phyloP scores from a whole-genome alignment of 148 eudicot genomes.

The Fagopyrum esculentum region DNA sequence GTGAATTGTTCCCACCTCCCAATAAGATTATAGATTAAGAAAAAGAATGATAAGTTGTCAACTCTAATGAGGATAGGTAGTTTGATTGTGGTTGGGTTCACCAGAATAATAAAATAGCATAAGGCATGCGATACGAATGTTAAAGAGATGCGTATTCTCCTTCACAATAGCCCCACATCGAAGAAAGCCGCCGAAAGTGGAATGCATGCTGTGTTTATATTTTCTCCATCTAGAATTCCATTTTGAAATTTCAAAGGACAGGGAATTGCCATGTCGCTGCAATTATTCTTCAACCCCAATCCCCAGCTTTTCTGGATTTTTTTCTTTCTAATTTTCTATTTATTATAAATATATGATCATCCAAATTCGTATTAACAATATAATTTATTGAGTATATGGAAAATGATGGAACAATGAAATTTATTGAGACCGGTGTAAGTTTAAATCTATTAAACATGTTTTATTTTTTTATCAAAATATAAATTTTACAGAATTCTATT shows the following conservation, averaged over 20 bases:
- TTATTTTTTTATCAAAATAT: too few species aligned
- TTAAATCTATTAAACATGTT: too few species aligned
- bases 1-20: too few species aligned
- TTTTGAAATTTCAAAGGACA: not conserved
- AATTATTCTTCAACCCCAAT: not conserved
- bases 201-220: not conserved
- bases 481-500: too few species aligned
- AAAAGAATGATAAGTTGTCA: not conserved
- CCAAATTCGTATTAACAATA: too few species aligned
- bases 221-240: not conserved
- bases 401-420: too few species aligned
- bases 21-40: too few species aligned
- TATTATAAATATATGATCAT: too few species aligned
- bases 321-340: too few species aligned
- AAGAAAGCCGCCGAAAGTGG: conserved; percentile 4
- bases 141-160: not conserved
- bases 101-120: not conserved
- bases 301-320: conserved; percentile 6
- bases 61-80: not conserved
- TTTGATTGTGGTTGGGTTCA: too few species aligned
- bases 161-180: not conserved
- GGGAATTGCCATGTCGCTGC: conserved; percentile 7
- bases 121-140: not conserved
- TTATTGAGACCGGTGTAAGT: too few species aligned
- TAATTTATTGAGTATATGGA: too few species aligned